Percentiles rank a stretch among this genome's conserved stretches.
These are phyloP conservation scores for Boletus pseudo-olivaceus DNA, from an alignment of 768 basidiomycete species.

Conservation along the genomic window DNA sequence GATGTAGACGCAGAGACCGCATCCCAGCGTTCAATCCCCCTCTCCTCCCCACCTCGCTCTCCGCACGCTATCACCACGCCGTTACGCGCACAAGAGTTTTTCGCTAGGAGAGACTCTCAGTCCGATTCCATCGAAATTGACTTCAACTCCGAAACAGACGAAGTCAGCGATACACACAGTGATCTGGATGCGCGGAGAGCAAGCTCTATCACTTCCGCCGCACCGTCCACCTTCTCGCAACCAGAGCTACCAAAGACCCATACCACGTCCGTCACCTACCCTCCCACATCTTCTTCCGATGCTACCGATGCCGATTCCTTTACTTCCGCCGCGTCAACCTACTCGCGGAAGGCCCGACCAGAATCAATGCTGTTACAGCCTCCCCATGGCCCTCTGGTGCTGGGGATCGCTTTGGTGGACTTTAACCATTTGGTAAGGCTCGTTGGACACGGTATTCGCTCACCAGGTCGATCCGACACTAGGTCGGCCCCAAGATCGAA, in stretches of 20 bases:
- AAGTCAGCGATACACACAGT: conserved; percentile 46
- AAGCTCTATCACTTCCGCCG: conserved; percentile 50
- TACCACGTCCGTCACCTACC: conserved; percentile 49
- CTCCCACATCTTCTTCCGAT: conserved; percentile 46
- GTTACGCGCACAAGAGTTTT: conserved; percentile 25
- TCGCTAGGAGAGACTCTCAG: conserved; percentile 41
- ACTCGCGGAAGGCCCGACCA: conserved; percentile 65
- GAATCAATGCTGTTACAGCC: conserved; percentile 72
- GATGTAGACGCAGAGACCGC: conserved; percentile 72
- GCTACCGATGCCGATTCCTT: conserved; percentile 55
- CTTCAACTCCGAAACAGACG: conserved; percentile 51
- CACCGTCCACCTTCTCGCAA: conserved; percentile 39
- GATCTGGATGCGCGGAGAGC: conserved; percentile 33
- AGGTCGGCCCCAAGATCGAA: conserved; percentile 94
- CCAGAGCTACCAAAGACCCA: conserved; percentile 37
- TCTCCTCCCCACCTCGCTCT: conserved; percentile 62
- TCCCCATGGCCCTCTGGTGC: conserved; percentile 54
- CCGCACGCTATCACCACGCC: conserved; percentile 34
- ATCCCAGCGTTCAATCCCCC: conserved; percentile 73
- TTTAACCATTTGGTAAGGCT: conserved; percentile 84
- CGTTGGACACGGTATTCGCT: conserved; percentile 2
- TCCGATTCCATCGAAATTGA: conserved; percentile 52
- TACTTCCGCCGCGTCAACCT: conserved; percentile 56
- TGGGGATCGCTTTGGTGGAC: conserved; percentile 90
- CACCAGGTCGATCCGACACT: conserved; percentile 15